These are phyloP conservation scores for Lipomyces spencermartinsiae DNA, from an alignment of 805 yeast genomes.

Conservation along the genomic window DNA sequence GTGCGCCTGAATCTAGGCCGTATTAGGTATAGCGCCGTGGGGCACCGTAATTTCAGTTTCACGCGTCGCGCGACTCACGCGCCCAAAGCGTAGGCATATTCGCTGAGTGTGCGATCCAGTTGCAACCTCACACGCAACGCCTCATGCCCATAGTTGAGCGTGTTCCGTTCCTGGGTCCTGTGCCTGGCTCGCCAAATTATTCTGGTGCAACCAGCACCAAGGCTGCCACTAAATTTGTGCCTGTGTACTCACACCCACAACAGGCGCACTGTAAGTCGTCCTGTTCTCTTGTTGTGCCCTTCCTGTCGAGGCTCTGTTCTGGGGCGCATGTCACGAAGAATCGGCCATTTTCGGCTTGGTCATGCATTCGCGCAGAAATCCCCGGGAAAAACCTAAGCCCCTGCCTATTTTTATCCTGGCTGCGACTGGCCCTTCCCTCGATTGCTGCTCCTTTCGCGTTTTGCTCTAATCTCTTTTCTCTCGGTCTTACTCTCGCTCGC, in stretches of 20 bases:
- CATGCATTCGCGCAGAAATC: background rate
- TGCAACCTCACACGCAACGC: background rate
- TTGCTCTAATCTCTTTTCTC: slow-evolving; percentile 1
- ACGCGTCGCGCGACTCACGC: slow-evolving; percentile 5
- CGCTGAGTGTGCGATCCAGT: background rate
- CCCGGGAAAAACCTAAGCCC: background rate
- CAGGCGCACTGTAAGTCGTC: background rate
- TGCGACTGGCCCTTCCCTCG: slow-evolving; percentile 11
- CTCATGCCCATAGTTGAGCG: background rate
- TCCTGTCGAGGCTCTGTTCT: background rate
- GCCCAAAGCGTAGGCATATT: background rate
- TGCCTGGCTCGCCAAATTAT: background rate
- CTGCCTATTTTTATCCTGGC: slow-evolving; percentile 16
- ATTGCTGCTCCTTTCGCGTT: background rate
- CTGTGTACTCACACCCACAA: background rate
- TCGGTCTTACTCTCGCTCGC: background rate
- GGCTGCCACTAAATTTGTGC: no score
- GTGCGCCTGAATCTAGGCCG: background rate
- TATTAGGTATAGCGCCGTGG: background rate
- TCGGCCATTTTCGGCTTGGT: background rate
- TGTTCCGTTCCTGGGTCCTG: slow-evolving; percentile 2
- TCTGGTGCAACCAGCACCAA: background rate
- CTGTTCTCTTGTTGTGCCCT: background rate
- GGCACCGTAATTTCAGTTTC: background rate
- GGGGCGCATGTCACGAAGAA: background rate